A percentile compares a stretch with the other conserved stretches of the same genome.
Evolutionary conservation across 2,329 filamentous ascomycete species (phyloP).

Genomic region (Hysterium pulicare): DNA sequence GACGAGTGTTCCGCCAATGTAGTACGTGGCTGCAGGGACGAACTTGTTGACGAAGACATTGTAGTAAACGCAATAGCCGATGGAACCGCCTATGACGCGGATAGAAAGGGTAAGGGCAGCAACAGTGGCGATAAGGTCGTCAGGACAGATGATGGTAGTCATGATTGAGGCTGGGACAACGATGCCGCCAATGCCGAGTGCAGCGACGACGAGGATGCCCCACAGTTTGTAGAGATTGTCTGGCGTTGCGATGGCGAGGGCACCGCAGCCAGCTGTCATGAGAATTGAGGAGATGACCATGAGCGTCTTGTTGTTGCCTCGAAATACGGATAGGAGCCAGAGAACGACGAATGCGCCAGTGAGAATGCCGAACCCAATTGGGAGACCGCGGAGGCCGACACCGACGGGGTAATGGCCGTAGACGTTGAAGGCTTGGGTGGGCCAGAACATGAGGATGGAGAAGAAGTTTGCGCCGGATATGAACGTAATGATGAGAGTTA

Average conservation of each 20-base stretch:
- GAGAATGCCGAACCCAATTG: conserved; percentile 62
- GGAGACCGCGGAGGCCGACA: conserved; percentile 63
- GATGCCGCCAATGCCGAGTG: conserved; percentile 64
- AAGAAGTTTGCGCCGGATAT: conserved; percentile 33
- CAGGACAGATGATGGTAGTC: conserved; percentile 65
- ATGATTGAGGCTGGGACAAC: conserved; percentile 66
- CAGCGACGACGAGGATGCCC: conserved; percentile 57
- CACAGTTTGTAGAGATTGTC: conserved; percentile 56
- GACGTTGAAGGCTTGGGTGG: conserved; percentile 29
- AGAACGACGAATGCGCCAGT: conserved; percentile 60
- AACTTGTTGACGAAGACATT: conserved; percentile 33
- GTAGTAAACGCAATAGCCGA: conserved; percentile 56
- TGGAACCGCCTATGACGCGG: conserved; percentile 63
- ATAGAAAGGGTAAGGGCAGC: conserved; percentile 65
- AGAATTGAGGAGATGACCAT: conserved; percentile 58
- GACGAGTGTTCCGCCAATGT: conserved; percentile 44
- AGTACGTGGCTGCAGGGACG: conserved; percentile 19
- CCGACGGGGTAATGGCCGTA: conserved; percentile 56
- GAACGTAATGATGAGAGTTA: conserved; percentile 31
- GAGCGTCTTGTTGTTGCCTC: conserved; percentile 58
- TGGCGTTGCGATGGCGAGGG: conserved; percentile 48
- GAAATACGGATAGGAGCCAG: conserved; percentile 54
- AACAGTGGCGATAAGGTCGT: conserved; percentile 66
- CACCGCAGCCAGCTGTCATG: conserved; percentile 65
- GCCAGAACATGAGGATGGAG: conserved; percentile 32